These are phyloP conservation scores for Crithidia brevicula DNA, from an alignment of 208 protist species.

Conservation along the genomic window DNA sequence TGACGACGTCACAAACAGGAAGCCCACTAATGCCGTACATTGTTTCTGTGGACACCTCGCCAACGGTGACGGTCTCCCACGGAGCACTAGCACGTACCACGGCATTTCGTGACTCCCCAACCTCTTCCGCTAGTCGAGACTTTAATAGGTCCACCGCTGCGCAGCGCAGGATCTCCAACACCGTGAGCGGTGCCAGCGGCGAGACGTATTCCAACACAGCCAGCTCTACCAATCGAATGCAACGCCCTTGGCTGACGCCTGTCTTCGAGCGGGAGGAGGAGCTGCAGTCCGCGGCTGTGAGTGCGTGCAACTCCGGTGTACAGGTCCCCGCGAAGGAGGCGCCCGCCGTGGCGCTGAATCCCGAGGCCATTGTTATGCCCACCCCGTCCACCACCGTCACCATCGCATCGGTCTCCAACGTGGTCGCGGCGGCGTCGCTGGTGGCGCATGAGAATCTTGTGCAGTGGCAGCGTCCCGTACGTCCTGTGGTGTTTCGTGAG, in stretches of 20 bases:
- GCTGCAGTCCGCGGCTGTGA: neutral
- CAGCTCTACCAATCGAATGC: neutral
- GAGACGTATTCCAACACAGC: neutral
- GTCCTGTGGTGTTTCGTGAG: conserved; percentile 46
- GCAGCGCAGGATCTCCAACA: neutral
- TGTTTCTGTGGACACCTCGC: neutral
- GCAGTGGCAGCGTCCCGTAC: conserved; percentile 30
- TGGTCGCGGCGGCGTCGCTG: neutral
- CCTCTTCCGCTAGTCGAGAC: neutral
- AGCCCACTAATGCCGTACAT: conserved; percentile 20
- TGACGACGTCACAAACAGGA: conserved; percentile 7
- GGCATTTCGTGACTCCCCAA: conserved; percentile 1
- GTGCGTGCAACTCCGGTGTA: neutral
- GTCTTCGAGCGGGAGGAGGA: neutral
- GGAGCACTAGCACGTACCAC: neutral
- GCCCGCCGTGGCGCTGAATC: neutral
- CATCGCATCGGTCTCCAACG: conserved; percentile 1
- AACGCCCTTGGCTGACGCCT: neutral
- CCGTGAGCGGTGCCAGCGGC: neutral
- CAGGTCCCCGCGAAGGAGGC: neutral
- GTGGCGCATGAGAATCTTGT: conserved; percentile 23
- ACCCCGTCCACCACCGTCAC: conserved; percentile 6
- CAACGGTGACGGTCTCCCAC: neutral
- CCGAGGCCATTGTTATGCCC: neutral
- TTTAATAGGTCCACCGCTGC: neutral